Evolutionary conservation across 2,329 filamentous ascomycete genomes (phyloP), one percentile per base, ranked within the genome.

Genomic region (Zymoseptoria brevis): DNA sequence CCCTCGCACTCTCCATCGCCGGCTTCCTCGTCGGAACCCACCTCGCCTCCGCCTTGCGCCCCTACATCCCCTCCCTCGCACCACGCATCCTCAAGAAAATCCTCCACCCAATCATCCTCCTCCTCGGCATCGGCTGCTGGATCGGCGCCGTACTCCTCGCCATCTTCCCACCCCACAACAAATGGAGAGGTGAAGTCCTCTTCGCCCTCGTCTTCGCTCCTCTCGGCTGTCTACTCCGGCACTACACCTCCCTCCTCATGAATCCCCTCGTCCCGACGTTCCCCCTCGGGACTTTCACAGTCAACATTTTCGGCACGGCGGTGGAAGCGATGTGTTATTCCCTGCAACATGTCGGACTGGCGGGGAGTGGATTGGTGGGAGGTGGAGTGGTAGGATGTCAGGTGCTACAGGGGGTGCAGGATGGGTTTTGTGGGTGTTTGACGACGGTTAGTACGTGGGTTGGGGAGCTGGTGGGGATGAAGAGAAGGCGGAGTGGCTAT

Each of bases 131-230:
- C 51, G 87, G 86, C 1, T 84, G 81, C 68, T 97, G 92, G 93
- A 73, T 93, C 13, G 90, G 85, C 1, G 87, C 90, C 1, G 73
- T 94, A 2, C 71, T 94, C 22, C 77, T 96, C 58, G 80, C 84
- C 45, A 82, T 88, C 54, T 84, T 87, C 64, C 89, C 90, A 0
- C 90, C 89, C 0, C 80, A 87, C 64, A 68, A 75, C 19, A 80
- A 88, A 19, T 96, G 91, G 92, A 88, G 92, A 48, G 87, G 88
- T 1, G 77, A 86, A 53, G 87, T 83, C 0, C 76, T 89, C 0
- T 93, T 96, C 67, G 83, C 90, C 0, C 78, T 94, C 24, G 85
- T 91, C 1, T 94, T 96, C 67, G 88, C 90, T 0, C 93, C 93
- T 0, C 65, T 90, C 0, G 93, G 93, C 0, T 92, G 88, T 65